Base-by-base conservation (phyloP, 352 stramenopile genomes). In the Phytophthora pseudosyringae region DNA sequence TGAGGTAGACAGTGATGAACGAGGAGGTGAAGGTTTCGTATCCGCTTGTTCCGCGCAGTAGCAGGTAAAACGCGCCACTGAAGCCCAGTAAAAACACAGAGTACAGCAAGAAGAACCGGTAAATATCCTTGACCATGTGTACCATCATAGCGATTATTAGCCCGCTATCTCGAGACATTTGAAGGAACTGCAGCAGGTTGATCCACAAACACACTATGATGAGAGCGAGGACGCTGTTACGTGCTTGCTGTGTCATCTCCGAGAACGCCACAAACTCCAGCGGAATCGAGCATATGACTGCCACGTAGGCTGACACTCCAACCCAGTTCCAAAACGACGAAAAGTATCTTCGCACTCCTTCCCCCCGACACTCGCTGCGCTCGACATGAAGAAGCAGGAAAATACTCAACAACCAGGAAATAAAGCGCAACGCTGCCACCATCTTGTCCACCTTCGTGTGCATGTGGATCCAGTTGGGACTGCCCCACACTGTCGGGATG, bases 81-180 rank as follows among this genome's bases (percentile, higher is more conserved):
- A 89, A 90, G 40, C 81, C 81, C 18, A 88, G 74, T 32, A 90
- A 69, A 57, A 93, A 93, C 4, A 91, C 81, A 1, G 69, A 77
- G 59, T 91, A 93, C 16, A 93, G 73, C 43, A 93, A 58, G 12
- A 88, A 67, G 51, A 93, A 93, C 4, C 80, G 80, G 47, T 81
- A 78, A 40, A 90, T 77, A 44, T 93, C 84, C 29, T 76, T 86
- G 18, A 85, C 66, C 76, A 93, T 86, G 67, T 87, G 77, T 10
- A 72, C 76, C 84, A 93, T 90, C 84, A 93, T 93, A 3, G 84
- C 80, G 49, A 91, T 86, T 8, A 93, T 74, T 26, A 90, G 57
- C 0, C 84, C 84, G 11, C 71, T 88, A 9, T 76, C 69, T 1
- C 70, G 82, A 12, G 77, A 83, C 44, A 89, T 74, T 59, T 91